Conservation (phyloP, 352 stramenopile species). For the Globisporangium orthogonon region DNA sequence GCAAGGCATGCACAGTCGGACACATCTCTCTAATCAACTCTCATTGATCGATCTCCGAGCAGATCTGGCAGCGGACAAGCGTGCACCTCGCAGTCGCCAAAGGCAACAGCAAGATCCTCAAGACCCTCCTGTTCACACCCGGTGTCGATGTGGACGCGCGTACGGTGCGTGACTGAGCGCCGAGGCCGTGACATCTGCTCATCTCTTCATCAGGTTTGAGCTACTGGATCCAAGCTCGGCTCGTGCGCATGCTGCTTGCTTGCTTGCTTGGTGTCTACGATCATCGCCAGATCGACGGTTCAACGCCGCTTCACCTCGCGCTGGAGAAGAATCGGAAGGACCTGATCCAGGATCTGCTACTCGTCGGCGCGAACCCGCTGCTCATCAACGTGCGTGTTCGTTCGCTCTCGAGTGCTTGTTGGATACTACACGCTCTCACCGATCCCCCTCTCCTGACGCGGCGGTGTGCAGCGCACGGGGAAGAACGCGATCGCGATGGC, state of each 20-base stretch:
- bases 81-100: constrained; percentile 47
- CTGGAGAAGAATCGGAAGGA: constrained; percentile 40
- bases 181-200: too few species aligned
- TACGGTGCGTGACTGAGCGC: constrained; percentile 19
- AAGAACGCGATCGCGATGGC: constrained; percentile 47
- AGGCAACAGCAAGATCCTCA: constrained; percentile 52
- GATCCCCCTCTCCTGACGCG: too few species aligned
- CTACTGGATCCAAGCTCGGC: too few species aligned
- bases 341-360: constrained; percentile 48
- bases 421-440: too few species aligned
- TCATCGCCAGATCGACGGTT: constrained; percentile 38
- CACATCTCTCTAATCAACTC: too few species aligned
- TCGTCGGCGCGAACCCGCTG: constrained; percentile 46
- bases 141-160: constrained; percentile 36
- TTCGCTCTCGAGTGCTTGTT: neutral
- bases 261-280: too few species aligned
- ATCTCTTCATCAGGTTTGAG: too few species aligned
- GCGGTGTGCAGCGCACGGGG: constrained; percentile 26
- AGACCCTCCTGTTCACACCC: constrained; percentile 35
- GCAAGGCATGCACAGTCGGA: too few species aligned
- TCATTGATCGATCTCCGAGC: neutral
- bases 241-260: neutral
- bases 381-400: constrained; percentile 40
- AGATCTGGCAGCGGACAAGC: constrained; percentile 60
- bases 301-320: constrained; percentile 53